phyloP scores from a whole-genome alignment of 176 grass and related monocot genomes.

The Avena insularis region DNA sequence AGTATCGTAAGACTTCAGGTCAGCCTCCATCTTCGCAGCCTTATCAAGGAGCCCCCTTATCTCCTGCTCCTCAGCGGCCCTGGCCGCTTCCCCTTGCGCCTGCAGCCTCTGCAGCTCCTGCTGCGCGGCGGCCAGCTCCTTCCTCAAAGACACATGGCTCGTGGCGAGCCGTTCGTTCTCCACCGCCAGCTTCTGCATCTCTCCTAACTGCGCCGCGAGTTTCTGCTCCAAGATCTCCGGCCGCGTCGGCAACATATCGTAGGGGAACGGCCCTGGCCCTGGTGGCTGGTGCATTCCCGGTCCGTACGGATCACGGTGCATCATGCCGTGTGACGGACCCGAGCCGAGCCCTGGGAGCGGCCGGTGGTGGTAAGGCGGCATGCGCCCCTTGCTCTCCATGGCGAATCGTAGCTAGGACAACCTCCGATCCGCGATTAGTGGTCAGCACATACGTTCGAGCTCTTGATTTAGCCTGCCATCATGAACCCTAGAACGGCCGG shows the following conservation, averaged over 20 bases:
- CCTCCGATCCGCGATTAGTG: not conserved
- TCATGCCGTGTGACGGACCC: constrained; percentile 54
- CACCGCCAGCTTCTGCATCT: constrained; percentile 82
- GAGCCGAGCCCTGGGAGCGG: constrained; percentile 43
- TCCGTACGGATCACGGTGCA: constrained; percentile 70
- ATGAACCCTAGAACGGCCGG: not conserved
- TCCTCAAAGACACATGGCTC: constrained; percentile 69
- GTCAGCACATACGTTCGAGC: constrained; percentile 5
- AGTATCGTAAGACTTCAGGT: constrained; percentile 62
- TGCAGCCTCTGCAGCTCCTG: constrained; percentile 84
- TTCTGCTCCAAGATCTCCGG: constrained; percentile 91
- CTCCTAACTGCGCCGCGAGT: constrained; percentile 62
- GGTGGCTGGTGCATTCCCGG: constrained; percentile 53
- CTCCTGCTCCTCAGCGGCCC: constrained; percentile 72
- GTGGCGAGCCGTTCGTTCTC: constrained; percentile 77
- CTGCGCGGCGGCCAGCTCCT: constrained; percentile 73
- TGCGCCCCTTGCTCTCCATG: constrained; percentile 71
- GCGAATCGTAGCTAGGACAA: not conserved
- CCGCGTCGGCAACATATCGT: constrained; percentile 61
- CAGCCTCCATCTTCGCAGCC: constrained; percentile 83
- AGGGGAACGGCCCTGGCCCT: constrained; percentile 60
- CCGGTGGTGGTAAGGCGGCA: constrained; percentile 58
- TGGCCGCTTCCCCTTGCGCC: constrained; percentile 54
- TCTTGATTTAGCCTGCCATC: not conserved
- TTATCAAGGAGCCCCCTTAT: constrained; percentile 68